phyloP scores from a whole-genome alignment of 163 green algal species.

The Chlamydomonas reinhardtii region DNA sequence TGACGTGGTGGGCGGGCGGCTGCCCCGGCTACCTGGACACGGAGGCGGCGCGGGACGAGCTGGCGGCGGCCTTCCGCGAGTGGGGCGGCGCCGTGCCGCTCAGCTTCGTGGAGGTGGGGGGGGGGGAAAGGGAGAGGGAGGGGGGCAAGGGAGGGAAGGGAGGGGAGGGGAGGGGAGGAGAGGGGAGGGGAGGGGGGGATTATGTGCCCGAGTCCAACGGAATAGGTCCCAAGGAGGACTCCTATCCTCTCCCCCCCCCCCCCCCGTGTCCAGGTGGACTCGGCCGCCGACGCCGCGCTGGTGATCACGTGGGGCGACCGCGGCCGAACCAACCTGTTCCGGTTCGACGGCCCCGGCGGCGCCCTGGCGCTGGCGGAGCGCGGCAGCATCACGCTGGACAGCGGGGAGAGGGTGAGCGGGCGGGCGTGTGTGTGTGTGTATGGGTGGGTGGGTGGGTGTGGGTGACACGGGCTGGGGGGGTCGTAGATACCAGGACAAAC shows the following conservation, averaged over 20 bases:
- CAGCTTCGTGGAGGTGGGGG: slow-evolving; percentile 36
- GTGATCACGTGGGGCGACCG: slow-evolving; percentile 27
- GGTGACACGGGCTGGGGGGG: too few relatives aligned
- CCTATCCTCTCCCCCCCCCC: too few relatives aligned
- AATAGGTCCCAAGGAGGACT: too few relatives aligned
- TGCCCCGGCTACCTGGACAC: slow-evolving; percentile 38
- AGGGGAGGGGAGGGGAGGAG: too few relatives aligned
- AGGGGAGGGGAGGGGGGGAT: too few relatives aligned
- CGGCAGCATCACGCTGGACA: slow-evolving; percentile 29
- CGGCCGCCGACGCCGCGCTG: neutral
- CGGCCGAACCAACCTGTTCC: slow-evolving; percentile 28
- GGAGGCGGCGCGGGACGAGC: slow-evolving; percentile 33
- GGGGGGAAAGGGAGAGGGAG: too few relatives aligned
- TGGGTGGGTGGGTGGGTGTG: too few relatives aligned
- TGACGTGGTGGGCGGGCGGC: slow-evolving; percentile 46
- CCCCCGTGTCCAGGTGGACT: neutral
- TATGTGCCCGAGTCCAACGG: too few relatives aligned
- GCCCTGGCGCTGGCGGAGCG: slow-evolving; percentile 3
- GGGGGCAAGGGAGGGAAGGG: neutral
- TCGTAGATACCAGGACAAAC: too few relatives aligned
- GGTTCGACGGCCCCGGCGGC: slow-evolving; percentile 43
- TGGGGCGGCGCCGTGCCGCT: slow-evolving; percentile 33
- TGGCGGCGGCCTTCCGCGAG: slow-evolving; percentile 21
- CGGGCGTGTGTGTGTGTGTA: too few relatives aligned
- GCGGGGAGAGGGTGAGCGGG: neutral